Evolutionary conservation across 2,329 filamentous ascomycete species (phyloP).

Genomic region (Orbilia ellipsospora): DNA sequence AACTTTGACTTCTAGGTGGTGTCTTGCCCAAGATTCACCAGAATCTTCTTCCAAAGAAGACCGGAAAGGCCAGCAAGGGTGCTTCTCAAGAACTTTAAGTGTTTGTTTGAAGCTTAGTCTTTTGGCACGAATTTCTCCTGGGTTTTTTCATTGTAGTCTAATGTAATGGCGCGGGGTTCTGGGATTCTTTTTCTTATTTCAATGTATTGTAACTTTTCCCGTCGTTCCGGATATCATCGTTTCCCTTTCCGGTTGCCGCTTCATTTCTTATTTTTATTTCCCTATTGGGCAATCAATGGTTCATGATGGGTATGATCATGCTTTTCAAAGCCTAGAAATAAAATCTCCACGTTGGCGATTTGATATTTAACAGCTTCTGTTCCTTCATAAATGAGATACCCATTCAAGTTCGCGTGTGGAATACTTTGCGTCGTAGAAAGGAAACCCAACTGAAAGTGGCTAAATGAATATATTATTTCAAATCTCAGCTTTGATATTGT

Average conservation of each 20-base stretch:
- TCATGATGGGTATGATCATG: constrained; percentile 54
- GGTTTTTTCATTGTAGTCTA: constrained; percentile 48
- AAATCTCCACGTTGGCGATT: background rate
- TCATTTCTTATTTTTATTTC: constrained; percentile 27
- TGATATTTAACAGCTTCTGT: too few species aligned
- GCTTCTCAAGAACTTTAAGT: constrained; percentile 92
- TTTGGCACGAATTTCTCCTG: constrained; percentile 44
- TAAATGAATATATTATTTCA: too few species aligned
- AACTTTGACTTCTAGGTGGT: constrained; percentile 60
- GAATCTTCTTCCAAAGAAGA: constrained; percentile 99
- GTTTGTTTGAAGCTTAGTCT: constrained; percentile 62
- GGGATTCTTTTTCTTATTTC: constrained; percentile 54
- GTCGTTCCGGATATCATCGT: constrained; percentile 43
- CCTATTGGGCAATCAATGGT: constrained; percentile 43
- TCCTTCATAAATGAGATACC: too few species aligned
- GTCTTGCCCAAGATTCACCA: constrained; percentile 57
- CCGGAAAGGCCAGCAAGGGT: constrained; percentile 90
- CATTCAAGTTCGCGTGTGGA: too few species aligned
- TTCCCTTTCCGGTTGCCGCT: constrained; percentile 42
- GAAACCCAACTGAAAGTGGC: too few species aligned
- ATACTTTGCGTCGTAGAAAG: too few species aligned
- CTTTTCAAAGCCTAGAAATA: constrained; percentile 28
- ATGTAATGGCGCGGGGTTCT: constrained; percentile 56
- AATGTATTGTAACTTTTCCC: constrained; percentile 55
- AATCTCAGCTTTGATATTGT: too few species aligned